phyloP scores from a whole-genome alignment of 176 grass and related monocot genomes.

The Tillandsia leiboldiana region DNA sequence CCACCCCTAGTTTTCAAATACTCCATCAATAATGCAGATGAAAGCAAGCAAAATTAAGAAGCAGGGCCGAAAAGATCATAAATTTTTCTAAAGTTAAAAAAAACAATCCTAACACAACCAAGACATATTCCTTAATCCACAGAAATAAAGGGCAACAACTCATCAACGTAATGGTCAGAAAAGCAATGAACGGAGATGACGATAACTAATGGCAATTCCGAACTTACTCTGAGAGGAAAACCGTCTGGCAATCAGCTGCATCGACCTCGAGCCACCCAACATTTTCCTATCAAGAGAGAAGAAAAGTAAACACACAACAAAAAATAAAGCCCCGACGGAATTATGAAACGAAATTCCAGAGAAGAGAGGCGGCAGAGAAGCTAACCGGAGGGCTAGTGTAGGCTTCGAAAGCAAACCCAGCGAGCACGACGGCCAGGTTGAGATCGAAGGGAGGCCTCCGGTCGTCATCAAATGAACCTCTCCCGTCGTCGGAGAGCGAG shows the following conservation, averaged over 20 bases:
- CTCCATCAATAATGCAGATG: too few species aligned
- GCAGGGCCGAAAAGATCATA: too few species aligned
- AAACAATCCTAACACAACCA: too few species aligned
- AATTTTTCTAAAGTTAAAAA: too few species aligned
- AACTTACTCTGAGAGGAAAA: slow-evolving; percentile 83
- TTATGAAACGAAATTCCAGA: neutral
- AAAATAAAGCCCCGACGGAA: neutral
- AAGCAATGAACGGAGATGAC: neutral
- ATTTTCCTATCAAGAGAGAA: slow-evolving; percentile 33
- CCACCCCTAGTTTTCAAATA: too few species aligned
- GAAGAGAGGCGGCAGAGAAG: neutral
- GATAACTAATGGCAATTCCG: neutral
- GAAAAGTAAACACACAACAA: slow-evolving; percentile 5
- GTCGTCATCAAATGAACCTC: slow-evolving; percentile 11
- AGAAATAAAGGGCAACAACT: neutral
- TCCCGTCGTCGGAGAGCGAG: neutral
- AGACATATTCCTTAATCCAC: neutral
- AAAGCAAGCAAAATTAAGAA: too few species aligned
- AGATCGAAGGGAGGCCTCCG: slow-evolving; percentile 57
- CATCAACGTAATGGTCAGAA: neutral
- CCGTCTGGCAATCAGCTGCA: slow-evolving; percentile 64
- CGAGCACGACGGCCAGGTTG: slow-evolving; percentile 76
- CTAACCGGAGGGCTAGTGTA: slow-evolving; percentile 79
- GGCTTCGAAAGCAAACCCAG: slow-evolving; percentile 84
- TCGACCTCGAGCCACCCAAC: slow-evolving; percentile 83